Base-by-base conservation (phyloP, 345 rosid genomes). In the Limnanthes douglasii region DNA sequence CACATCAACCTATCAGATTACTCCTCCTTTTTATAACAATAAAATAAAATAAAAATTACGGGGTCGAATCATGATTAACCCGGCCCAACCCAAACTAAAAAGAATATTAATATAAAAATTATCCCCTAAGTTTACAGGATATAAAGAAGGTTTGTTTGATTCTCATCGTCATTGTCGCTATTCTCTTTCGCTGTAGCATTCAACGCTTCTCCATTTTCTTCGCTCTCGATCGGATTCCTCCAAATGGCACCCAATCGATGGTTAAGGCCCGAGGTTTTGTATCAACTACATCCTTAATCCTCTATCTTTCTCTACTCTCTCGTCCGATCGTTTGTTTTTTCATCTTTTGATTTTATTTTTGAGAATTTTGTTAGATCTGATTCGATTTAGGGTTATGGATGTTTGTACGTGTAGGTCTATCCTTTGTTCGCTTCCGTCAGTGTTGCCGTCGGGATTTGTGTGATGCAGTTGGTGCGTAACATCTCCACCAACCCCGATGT, bases 401-500 rank as follows among this genome's bases (percentile, higher is more conserved):
- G 18, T 27, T 31, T 8, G 11, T 10, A 15, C 18, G 13, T 15
- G 17, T 37, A 90, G 98, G 98, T 84, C 30, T 90, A 68, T 61
- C 98, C 96, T 24, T 66, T 90, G 47, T 90, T 84, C 40, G 98
- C 88, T 23, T 82, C 96, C 16, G 75, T 80, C 10, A 78, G 94
- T 32, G 73, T 61, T 15, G 98, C 96, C 11, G 67, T 90, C 0
- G 96, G 98, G 60, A 90, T 90, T 66, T 90, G 98, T 30, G 95
- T 73, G 5, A 47, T 72, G 18, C 70, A 66, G 55, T 54, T 90
- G 65, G 70, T 75, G 18, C 85, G 96, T 19, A 67, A 90, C 65
- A 65, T 90, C 69, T 64, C 75, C 73, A 70, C 65, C 62, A 86
- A 86, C 39, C 97, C 97, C 39, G 97, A 86, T 75, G 97, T 86